These are phyloP conservation scores for Sugiyamaella neomexicana DNA, from an alignment of 1,139 yeast species.

Conservation along the genomic window DNA sequence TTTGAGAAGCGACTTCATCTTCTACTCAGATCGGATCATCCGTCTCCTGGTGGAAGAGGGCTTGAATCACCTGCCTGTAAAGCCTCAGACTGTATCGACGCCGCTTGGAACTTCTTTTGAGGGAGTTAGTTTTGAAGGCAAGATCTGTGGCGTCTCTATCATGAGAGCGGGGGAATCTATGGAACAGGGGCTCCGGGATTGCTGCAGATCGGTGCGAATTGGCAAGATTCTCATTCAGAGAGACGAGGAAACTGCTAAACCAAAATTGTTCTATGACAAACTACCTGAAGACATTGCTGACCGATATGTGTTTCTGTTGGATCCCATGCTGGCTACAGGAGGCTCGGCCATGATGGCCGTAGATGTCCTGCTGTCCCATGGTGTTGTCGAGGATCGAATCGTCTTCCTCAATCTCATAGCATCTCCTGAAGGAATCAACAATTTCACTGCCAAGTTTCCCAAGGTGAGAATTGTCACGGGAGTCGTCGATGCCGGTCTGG, in stretches of 20 bases:
- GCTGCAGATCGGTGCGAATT: conserved; percentile 92
- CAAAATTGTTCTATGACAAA: conserved; percentile 73
- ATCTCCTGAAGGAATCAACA: conserved; percentile 87
- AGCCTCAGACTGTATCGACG: conserved; percentile 62
- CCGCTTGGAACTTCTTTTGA: conserved; percentile 71
- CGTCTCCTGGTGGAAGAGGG: conserved; percentile 93
- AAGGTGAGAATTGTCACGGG: conserved; percentile 88
- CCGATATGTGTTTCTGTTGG: conserved; percentile 84
- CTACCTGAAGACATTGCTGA: conserved; percentile 88
- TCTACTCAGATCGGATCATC: conserved; percentile 92
- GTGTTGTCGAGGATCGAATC: conserved; percentile 84
- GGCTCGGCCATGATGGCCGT: conserved; percentile 98
- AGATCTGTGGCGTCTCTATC: conserved; percentile 95
- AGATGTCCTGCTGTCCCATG: conserved; percentile 80
- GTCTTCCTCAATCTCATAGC: conserved; percentile 87
- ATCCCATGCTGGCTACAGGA: conserved; percentile 98
- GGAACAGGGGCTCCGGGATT: conserved; percentile 97
- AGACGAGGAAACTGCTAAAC: conserved; percentile 83
- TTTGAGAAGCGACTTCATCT: conserved; percentile 85
- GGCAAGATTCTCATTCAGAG: conserved; percentile 96
- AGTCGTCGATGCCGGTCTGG: conserved; percentile 81
- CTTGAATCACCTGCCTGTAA: conserved; percentile 86
- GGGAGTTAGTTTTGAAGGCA: conserved; percentile 85
- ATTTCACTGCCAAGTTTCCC: conserved; percentile 78
- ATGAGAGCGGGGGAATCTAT: conserved; percentile 98